Conservation (phyloP, 495 filamentous ascomycete genomes). For the Penicillium mononematosum region DNA sequence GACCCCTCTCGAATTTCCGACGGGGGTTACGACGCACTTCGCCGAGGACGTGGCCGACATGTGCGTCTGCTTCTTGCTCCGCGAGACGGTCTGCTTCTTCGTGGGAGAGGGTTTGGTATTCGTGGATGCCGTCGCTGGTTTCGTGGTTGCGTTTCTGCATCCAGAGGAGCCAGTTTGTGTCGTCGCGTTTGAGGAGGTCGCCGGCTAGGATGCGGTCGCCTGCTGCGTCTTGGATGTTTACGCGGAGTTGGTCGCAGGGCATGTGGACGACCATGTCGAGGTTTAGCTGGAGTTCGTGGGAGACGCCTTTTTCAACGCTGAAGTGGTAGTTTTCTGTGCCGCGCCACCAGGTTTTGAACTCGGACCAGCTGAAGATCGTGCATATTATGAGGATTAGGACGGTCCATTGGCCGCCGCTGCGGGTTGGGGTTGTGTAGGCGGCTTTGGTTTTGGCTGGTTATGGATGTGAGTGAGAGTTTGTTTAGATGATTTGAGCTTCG, state of each 20-base stretch:
- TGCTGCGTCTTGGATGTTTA: constrained; percentile 96
- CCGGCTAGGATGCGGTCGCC: constrained; percentile 89
- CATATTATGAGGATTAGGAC: constrained; percentile 73
- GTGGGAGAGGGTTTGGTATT: constrained; percentile 52
- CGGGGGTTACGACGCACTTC: constrained; percentile 40
- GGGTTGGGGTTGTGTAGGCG: constrained; percentile 79
- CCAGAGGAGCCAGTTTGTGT: constrained; percentile 80
- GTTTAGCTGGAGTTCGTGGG: constrained; percentile 88
- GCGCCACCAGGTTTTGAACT: constrained; percentile 77
- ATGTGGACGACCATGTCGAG: constrained; percentile 91
- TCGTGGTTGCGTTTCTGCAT: constrained; percentile 71
- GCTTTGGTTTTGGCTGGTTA: constrained; percentile 85
- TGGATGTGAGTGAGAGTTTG: background rate
- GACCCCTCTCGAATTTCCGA: constrained; percentile 67
- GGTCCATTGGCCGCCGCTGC: constrained; percentile 91
- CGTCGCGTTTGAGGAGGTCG: constrained; percentile 67
- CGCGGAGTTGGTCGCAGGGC: constrained; percentile 80
- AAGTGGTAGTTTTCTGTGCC: constrained; percentile 86
- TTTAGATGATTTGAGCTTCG: background rate
- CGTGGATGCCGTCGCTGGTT: constrained; percentile 51
- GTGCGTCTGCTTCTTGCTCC: constrained; percentile 52
- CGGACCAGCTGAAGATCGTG: constrained; percentile 67
- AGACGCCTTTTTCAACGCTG: constrained; percentile 88
- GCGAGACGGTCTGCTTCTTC: constrained; percentile 42
- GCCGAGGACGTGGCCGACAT: constrained; percentile 53